A percentile compares a stretch with the other conserved stretches of the same genome.
Evolutionary conservation across 495 filamentous ascomycete genomes (phyloP).

Genomic region (Bathelium albidoporum): DNA sequence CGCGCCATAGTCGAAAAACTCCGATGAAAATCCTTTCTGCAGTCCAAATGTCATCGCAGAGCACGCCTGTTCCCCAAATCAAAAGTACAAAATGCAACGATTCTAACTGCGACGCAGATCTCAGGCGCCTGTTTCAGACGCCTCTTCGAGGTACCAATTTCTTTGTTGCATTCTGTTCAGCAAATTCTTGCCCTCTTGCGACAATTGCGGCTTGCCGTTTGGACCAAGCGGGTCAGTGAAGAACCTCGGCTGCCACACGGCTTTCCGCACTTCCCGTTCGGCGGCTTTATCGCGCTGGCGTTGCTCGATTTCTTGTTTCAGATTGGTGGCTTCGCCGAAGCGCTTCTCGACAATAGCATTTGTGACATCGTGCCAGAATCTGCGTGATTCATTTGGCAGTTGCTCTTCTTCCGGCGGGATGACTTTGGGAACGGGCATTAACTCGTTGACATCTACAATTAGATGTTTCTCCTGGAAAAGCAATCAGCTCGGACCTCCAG

Average conservation of each 20-base stretch:
- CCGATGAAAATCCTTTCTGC: not conserved
- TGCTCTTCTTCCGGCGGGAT: slow-evolving; percentile 66
- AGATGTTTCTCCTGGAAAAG: slow-evolving; percentile 48
- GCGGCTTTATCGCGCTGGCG: slow-evolving; percentile 73
- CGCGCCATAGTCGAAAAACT: not conserved
- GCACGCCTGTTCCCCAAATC: not conserved
- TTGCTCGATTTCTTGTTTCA: slow-evolving; percentile 90
- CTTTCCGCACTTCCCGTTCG: slow-evolving; percentile 55
- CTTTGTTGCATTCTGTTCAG: slow-evolving; percentile 52
- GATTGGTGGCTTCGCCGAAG: slow-evolving; percentile 68
- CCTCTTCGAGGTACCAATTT: slow-evolving; percentile 10
- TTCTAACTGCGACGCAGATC: not conserved
- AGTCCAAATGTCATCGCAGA: not conserved
- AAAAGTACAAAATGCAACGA: not conserved
- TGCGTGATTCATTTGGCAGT: slow-evolving; percentile 80
- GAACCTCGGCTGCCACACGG: slow-evolving; percentile 78
- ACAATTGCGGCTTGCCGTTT: slow-evolving; percentile 67
- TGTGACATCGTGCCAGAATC: slow-evolving; percentile 80
- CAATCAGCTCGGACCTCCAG: not conserved
- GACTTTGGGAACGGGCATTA: slow-evolving; percentile 64
- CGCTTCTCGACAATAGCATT: slow-evolving; percentile 77
- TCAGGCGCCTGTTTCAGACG: slow-evolving; percentile 16
- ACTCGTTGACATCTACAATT: slow-evolving; percentile 75
- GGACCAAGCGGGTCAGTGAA: slow-evolving; percentile 68
- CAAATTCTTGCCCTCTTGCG: slow-evolving; percentile 60